phyloP scores from a whole-genome alignment of 176 grass and related monocot genomes.

The Oryza longistaminata region DNA sequence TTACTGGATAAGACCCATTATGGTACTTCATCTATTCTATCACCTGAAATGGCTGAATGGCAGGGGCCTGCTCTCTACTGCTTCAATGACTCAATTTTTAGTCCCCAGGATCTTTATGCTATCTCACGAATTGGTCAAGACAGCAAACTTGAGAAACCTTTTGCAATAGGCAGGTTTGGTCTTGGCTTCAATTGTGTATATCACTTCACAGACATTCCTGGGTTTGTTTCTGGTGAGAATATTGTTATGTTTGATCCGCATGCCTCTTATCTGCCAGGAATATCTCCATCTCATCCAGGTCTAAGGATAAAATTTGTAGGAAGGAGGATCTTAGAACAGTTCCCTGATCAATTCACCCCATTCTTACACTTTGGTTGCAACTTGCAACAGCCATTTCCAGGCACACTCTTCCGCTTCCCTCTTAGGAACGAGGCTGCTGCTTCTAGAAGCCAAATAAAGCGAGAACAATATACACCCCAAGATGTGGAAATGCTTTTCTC shows the following conservation, averaged over 20 bases:
- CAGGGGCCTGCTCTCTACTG: slow-evolving; percentile 97
- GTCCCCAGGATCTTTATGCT: slow-evolving; percentile 92
- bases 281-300: slow-evolving; percentile 95
- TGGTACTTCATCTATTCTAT: slow-evolving; percentile 96
- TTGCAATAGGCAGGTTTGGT: slow-evolving; percentile 95
- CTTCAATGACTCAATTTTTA: slow-evolving; percentile 96
- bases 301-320: slow-evolving; percentile 92
- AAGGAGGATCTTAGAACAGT: slow-evolving; percentile 90
- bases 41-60: slow-evolving; percentile 99
- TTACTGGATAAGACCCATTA: slow-evolving; percentile 94
- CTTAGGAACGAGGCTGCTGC: slow-evolving; percentile 83
- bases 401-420: slow-evolving; percentile 94
- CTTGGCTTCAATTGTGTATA: slow-evolving; percentile 99
- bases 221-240: slow-evolving; percentile 97
- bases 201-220: slow-evolving; percentile 98
- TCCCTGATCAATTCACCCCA: slow-evolving; percentile 93
- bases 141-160: slow-evolving; percentile 96
- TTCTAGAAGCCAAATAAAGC: slow-evolving; percentile 96
- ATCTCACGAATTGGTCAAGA: slow-evolving; percentile 98
- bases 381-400: slow-evolving; percentile 88
- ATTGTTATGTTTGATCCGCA: slow-evolving; percentile 99
- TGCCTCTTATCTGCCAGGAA: slow-evolving; percentile 90
- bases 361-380: slow-evolving; percentile 96
- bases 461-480: slow-evolving; percentile 83
- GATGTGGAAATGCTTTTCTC: slow-evolving; percentile 87